These are phyloP conservation scores for Aurantiochytrium sp. DNA, from an alignment of 108 stramenopile genomes.

Conservation along the genomic window DNA sequence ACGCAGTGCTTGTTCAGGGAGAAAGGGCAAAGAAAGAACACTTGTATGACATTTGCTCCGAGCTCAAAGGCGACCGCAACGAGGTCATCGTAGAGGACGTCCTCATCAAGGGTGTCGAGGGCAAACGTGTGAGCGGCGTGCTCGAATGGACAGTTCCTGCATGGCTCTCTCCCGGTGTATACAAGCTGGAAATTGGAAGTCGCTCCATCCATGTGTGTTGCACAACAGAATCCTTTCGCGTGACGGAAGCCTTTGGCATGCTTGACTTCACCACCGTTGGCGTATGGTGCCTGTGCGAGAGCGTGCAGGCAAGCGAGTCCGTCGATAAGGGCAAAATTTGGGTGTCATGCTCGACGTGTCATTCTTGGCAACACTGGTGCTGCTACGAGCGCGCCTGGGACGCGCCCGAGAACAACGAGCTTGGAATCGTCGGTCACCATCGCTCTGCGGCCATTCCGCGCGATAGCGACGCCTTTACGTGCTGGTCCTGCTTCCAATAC, in stretches of 20 bases:
- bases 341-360: not conserved
- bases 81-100: not conserved
- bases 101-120: not conserved
- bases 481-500: constrained; percentile 15
- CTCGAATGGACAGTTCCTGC: not conserved
- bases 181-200: not conserved
- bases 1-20: not conserved
- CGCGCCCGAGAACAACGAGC: not conserved
- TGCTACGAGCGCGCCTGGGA: not conserved
- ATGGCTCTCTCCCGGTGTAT: not conserved
- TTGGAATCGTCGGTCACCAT: not conserved
- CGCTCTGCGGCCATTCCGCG: not conserved
- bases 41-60: not conserved
- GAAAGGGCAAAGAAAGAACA: not conserved
- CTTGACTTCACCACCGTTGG: not conserved
- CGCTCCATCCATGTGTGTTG: not conserved
- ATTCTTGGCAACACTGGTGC: constrained; percentile 11
- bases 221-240: not conserved
- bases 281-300: not conserved
- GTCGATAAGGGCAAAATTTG: not conserved
- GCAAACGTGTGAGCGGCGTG: not conserved
- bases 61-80: not conserved
- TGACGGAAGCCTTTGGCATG: not conserved
- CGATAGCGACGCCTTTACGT: not conserved
- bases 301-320: not conserved